These are phyloP conservation scores for Boletus barrowsii DNA, from an alignment of 768 basidiomycete genomes.

Conservation along the genomic window DNA sequence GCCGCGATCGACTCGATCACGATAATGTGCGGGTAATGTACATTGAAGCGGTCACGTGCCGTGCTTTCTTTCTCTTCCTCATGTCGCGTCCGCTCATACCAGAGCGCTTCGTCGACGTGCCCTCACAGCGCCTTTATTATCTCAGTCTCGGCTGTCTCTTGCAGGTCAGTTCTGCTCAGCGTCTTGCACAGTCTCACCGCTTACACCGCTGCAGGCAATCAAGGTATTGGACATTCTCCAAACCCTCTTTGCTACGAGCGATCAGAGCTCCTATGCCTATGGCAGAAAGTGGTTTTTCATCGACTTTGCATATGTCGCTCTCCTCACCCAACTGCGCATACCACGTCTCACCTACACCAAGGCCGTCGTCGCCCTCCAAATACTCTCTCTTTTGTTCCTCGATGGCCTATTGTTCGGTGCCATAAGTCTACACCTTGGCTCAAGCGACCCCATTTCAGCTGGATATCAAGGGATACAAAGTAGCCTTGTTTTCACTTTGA, in stretches of 20 bases:
- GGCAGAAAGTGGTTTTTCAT: slow-evolving; percentile 70
- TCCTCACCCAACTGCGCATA: slow-evolving; percentile 65
- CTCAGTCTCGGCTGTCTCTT: slow-evolving; percentile 72
- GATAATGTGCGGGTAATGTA: neutral
- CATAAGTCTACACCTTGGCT: slow-evolving; percentile 54
- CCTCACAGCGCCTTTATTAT: slow-evolving; percentile 77
- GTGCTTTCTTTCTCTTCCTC: slow-evolving; percentile 2
- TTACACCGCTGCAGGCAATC: slow-evolving; percentile 44
- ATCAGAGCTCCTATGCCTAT: slow-evolving; percentile 41
- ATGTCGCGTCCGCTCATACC: slow-evolving; percentile 57
- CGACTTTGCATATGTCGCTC: slow-evolving; percentile 58
- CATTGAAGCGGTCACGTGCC: slow-evolving; percentile 17
- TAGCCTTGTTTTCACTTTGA: slow-evolving; percentile 16
- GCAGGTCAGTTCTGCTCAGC: slow-evolving; percentile 49
- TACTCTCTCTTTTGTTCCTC: slow-evolving; percentile 57
- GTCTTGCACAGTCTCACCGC: neutral
- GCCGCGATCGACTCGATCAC: slow-evolving; percentile 8
- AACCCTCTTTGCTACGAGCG: slow-evolving; percentile 46
- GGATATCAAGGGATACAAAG: slow-evolving; percentile 30
- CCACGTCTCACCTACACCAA: slow-evolving; percentile 68
- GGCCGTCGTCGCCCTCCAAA: slow-evolving; percentile 60
- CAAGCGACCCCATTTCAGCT: slow-evolving; percentile 7
- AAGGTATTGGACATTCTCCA: slow-evolving; percentile 72
- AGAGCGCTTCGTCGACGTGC: slow-evolving; percentile 68
- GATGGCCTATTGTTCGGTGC: slow-evolving; percentile 73